Percentiles rank a stretch among this genome's conserved stretches.
These are phyloP conservation scores for Mycothermus thermophilus DNA, from an alignment of 495 filamentous ascomycete species.

Conservation along the genomic window DNA sequence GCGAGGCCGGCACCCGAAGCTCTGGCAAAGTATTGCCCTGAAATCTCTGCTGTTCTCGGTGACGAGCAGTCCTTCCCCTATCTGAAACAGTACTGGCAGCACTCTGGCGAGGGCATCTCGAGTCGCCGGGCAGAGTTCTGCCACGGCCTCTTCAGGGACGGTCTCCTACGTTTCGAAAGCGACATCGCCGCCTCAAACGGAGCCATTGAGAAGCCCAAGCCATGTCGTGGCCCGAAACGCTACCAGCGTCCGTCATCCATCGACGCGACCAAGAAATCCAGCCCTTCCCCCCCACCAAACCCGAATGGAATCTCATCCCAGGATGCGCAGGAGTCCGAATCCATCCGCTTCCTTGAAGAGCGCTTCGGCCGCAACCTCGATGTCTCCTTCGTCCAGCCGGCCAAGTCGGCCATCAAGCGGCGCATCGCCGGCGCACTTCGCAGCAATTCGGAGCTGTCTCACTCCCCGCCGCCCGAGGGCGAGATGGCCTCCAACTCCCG, in stretches of 20 bases:
- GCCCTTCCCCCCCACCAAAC: conserved; percentile 1
- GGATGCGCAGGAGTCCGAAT: conserved; percentile 54
- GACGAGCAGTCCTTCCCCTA: conserved; percentile 46
- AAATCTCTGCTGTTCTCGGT: conserved; percentile 59
- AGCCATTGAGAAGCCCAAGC: conserved; percentile 27
- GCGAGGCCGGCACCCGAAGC: conserved; percentile 35
- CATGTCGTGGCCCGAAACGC: conserved; percentile 51
- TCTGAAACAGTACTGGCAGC: conserved; percentile 92
- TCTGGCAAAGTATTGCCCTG: conserved; percentile 25
- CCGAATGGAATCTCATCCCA: conserved; percentile 4
- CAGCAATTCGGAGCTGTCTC: conserved; percentile 49
- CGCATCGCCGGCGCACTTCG: conserved; percentile 82
- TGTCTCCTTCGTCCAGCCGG: conserved; percentile 57
- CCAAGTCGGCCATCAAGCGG: conserved; percentile 70
- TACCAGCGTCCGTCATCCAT: conserved; percentile 52
- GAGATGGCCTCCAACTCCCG: conserved; percentile 31
- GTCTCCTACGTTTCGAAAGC: conserved; percentile 46
- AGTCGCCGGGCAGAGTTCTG: conserved; percentile 88
- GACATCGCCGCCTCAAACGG: conserved; percentile 6
- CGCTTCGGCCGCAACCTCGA: conserved; percentile 87
- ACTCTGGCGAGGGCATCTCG: conserved; percentile 87
- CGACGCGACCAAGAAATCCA: conserved; percentile 19
- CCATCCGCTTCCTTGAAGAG: conserved; percentile 77
- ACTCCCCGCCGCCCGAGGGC: conserved; percentile 16
- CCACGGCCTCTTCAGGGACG: conserved; percentile 55